Evolutionary conservation across 345 rosid species (phyloP).

Genomic region (Angophora floribunda): DNA sequence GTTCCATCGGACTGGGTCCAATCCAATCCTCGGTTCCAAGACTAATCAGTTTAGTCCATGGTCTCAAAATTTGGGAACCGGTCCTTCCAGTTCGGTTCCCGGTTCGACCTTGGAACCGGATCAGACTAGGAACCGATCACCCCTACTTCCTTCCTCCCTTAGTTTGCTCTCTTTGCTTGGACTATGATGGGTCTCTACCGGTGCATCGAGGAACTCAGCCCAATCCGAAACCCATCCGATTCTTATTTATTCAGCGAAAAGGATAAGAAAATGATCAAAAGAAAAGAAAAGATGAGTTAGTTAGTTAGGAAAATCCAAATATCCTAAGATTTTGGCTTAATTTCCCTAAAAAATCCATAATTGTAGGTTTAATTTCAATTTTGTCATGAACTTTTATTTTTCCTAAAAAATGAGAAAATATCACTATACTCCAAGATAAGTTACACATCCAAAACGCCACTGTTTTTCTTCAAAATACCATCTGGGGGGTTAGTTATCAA

Average conservation of each 20-base stretch:
- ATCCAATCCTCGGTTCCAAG: too few relatives aligned
- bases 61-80: too few relatives aligned
- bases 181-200: background rate
- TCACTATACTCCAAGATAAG: background rate
- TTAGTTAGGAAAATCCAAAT: background rate
- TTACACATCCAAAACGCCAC: rapidly evolving
- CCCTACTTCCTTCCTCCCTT: background rate
- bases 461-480: background rate
- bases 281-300: background rate
- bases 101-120: too few relatives aligned
- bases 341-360: background rate
- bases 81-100: too few relatives aligned
- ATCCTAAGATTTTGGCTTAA: background rate
- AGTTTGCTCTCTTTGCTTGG: background rate
- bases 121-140: too few relatives aligned
- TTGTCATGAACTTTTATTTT: background rate
- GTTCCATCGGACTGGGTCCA: too few relatives aligned
- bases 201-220: background rate
- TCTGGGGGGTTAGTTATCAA: rapidly evolving
- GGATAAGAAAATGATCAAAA: too few relatives aligned
- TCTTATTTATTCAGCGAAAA: background rate
- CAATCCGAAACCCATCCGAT: background rate
- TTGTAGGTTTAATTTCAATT: background rate
- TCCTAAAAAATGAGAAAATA: background rate
- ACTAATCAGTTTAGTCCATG: too few relatives aligned